A percentile compares a stretch with the other conserved stretches of the same genome.
phyloP scores from a whole-genome alignment of 352 stramenopile genomes.

The Phytophthora niederhauseri region DNA sequence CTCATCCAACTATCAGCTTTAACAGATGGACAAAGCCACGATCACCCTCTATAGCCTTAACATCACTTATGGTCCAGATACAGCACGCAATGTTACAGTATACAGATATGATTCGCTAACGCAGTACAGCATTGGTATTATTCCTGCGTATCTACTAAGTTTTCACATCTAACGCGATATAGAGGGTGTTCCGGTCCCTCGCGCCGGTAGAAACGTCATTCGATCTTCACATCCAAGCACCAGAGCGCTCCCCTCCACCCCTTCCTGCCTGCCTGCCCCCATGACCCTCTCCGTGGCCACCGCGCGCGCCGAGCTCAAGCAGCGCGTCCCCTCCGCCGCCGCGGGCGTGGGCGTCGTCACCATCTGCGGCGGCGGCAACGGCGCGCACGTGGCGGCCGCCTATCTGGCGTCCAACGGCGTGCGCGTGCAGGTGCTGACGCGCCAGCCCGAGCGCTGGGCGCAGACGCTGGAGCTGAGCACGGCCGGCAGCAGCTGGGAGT shows the following conservation, averaged over 20 bases:
- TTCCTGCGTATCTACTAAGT: neutral
- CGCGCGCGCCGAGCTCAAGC: conserved; percentile 63
- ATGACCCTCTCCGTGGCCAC: conserved; percentile 87
- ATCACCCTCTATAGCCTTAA: neutral
- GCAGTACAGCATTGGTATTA: neutral
- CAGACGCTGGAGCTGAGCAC: conserved; percentile 83
- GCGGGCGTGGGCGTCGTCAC: conserved; percentile 70
- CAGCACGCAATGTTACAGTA: neutral
- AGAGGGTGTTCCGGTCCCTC: conserved; percentile 18
- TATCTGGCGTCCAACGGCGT: conserved; percentile 91
- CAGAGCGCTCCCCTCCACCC: conserved; percentile 21
- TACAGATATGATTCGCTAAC: neutral
- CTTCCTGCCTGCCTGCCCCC: neutral
- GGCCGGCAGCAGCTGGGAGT: conserved; percentile 87
- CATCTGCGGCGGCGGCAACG: conserved; percentile 93
- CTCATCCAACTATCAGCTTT: conserved; percentile 3
- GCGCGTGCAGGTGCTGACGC: conserved; percentile 80
- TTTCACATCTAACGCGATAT: neutral
- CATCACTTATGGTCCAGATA: conserved; percentile 7
- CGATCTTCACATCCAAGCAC: conserved; percentile 21
- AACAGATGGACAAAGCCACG: neutral
- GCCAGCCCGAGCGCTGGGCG: conserved; percentile 82
- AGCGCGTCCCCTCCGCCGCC: conserved; percentile 44
- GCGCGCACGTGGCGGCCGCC: conserved; percentile 88
- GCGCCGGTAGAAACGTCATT: conserved; percentile 21